phyloP scores from a whole-genome alignment of 2,329 filamentous ascomycete genomes.

The Alternaria consortialis region DNA sequence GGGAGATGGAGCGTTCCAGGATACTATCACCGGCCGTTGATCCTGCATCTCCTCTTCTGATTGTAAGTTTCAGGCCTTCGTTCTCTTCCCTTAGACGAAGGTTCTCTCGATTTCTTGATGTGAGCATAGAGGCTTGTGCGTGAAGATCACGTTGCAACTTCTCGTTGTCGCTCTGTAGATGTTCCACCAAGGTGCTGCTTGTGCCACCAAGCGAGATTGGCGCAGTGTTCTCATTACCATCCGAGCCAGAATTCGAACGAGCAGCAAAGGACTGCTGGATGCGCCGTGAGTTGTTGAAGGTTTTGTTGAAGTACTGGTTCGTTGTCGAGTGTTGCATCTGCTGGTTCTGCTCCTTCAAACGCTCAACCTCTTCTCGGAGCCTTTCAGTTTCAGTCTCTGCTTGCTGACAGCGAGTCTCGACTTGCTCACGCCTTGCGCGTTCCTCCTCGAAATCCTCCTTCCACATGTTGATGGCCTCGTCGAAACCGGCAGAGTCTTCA shows the following conservation, averaged over 20 bases:
- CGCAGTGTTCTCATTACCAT: conserved; percentile 47
- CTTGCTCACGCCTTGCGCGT: conserved; percentile 85
- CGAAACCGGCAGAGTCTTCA: conserved; percentile 49
- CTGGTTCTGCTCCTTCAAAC: conserved; percentile 62
- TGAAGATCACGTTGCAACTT: conserved; percentile 91
- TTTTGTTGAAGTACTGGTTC: conserved; percentile 49
- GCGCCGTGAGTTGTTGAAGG: conserved; percentile 51
- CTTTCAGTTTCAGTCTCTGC: conserved; percentile 87
- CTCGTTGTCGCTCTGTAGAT: conserved; percentile 89
- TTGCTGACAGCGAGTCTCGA: conserved; percentile 86
- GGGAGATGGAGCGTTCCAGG: conserved; percentile 91
- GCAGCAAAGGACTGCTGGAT: conserved; percentile 50
- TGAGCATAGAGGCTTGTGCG: conserved; percentile 96
- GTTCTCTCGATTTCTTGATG: conserved; percentile 93
- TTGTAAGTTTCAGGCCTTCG: conserved; percentile 90
- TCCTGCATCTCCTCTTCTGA: conserved; percentile 72
- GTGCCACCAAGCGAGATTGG: conserved; percentile 47
- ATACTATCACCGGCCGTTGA: conserved; percentile 83
- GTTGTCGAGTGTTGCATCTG: conserved; percentile 45
- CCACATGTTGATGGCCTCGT: conserved; percentile 75
- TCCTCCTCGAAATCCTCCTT: conserved; percentile 95
- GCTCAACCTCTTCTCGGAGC: conserved; percentile 84
- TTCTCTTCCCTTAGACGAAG: conserved; percentile 96
- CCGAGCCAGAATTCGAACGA: conserved; percentile 52
- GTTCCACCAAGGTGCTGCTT: conserved; percentile 80